Evolutionary conservation across 805 yeast species (phyloP), one percentile per base, ranked within the genome.

Genomic region (Wickerhamiella slavikovae): DNA sequence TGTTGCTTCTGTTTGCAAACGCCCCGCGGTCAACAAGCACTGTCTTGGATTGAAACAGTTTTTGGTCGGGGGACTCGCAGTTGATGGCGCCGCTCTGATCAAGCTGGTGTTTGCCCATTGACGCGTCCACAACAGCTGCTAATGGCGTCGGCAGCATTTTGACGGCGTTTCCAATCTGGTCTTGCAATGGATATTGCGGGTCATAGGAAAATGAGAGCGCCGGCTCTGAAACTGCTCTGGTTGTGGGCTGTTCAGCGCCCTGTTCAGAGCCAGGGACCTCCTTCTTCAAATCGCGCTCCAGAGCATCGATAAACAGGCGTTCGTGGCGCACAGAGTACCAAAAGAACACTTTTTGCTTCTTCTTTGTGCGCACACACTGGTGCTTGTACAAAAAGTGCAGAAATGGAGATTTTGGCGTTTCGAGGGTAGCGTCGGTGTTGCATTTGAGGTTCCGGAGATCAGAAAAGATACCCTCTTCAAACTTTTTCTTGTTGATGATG

Each of bases 301-400:
- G 54, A 1, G 95, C 95, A 51, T 89, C 96, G 2, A 80, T 70
- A 64, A 89, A 83, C 25, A 85, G 57, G 46, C 75, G 71, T 46
- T 83, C 93, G 51, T 85, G 96, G 15, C 89, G 89, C 7, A 89
- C 95, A 45, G 83, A 75, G 49, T 77, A 82, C 96, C 96, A 89
- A 51, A 75, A 80, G 48, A 85, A 85, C 25, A 85, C 95, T 47
- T 89, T 85, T 49, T 85, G 98, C 45, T 89, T 85, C 62, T 85
- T 85, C 44, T 85, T 95, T 0, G 98, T 85, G 42, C 93, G 64
- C 16, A 85, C 59, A 47, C 96, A 85, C 38, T 72, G 70, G 48
- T 85, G 78, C 45, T 73, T 76, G 53, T 76, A 80, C 17, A 85
- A 57, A 43, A 85, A 82, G 37, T 74, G 76, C 35, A 85, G 58